A percentile compares a stretch with the other conserved stretches of the same genome.
Evolutionary conservation across 148 eudicot species (phyloP).

Genomic region (Euryodendron excelsum): DNA sequence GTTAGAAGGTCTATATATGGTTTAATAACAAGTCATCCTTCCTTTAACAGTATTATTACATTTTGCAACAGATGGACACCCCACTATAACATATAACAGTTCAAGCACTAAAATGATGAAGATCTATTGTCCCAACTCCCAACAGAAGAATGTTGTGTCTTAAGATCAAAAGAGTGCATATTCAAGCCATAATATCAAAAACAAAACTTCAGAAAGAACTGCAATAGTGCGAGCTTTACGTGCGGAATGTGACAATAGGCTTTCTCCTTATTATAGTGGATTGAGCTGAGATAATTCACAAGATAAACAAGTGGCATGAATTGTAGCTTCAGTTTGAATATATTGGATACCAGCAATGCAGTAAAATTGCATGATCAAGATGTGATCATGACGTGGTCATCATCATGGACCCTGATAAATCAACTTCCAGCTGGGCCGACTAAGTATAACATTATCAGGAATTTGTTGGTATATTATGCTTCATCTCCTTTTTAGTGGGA

Average conservation of each 20-base stretch:
- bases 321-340: background rate
- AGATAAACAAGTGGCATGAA: conserved; percentile 7
- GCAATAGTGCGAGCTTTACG: background rate
- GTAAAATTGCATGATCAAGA: conserved; percentile 2
- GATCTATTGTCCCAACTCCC: conserved; percentile 7
- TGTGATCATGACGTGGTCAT: background rate
- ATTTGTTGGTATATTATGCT: background rate
- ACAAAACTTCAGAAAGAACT: background rate
- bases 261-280: background rate
- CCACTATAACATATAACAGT: conserved; percentile 19
- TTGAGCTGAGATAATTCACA: conserved; percentile 5
- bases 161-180: conserved; percentile 4
- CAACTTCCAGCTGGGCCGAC: background rate
- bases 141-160: background rate
- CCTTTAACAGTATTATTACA: conserved; percentile 1
- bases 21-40: background rate
- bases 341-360: conserved; percentile 13
- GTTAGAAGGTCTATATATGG: background rate
- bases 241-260: background rate
- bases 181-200: conserved; percentile 3
- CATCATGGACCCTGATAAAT: background rate
- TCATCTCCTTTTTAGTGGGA: background rate
- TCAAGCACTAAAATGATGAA: background rate
- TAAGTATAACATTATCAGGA: background rate
- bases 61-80: background rate